phyloP scores from a whole-genome alignment of 1,139 yeast species.

The Maudiozyma humilis region DNA sequence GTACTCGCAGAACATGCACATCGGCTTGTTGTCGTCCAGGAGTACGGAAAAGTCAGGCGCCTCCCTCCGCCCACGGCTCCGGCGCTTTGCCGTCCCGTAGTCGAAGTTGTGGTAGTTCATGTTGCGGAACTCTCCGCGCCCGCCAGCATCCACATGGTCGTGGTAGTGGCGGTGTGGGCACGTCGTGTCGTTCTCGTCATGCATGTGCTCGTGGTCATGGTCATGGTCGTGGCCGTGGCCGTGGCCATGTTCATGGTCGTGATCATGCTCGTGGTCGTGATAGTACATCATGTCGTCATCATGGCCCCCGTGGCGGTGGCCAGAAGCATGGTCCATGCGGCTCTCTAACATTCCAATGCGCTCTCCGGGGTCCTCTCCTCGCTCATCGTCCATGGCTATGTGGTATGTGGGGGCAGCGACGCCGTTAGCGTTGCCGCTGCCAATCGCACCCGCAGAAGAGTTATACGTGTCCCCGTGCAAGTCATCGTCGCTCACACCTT shows the following conservation, averaged over 20 bases:
- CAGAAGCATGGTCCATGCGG: neutral
- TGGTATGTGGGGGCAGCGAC: neutral
- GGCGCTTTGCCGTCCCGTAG: constrained; percentile 6
- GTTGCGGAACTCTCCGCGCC: constrained; percentile 12
- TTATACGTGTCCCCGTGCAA: neutral
- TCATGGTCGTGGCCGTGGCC: too few species aligned
- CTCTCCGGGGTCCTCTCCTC: constrained; percentile 7
- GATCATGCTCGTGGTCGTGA: constrained; percentile 13
- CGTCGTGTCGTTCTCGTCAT: too few species aligned
- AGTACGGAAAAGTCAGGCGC: constrained; percentile 26
- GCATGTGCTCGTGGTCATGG: neutral
- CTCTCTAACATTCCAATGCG: neutral
- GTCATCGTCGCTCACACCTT: constrained; percentile 1
- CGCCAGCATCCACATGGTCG: constrained; percentile 4
- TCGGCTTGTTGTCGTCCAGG: constrained; percentile 19
- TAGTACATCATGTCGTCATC: too few species aligned
- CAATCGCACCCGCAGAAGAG: neutral
- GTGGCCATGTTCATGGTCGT: constrained; percentile 3
- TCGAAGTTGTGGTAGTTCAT: constrained; percentile 19
- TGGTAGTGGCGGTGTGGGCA: constrained; percentile 16
- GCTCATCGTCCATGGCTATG: constrained; percentile 1
- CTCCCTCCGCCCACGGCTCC: constrained; percentile 1
- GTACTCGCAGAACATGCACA: constrained; percentile 55
- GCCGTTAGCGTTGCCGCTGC: constrained; percentile 3
- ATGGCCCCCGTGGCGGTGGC: neutral